Conservation (phyloP, 1,284 basidiomycete species). For the Ceratobasidium sp. region DNA sequence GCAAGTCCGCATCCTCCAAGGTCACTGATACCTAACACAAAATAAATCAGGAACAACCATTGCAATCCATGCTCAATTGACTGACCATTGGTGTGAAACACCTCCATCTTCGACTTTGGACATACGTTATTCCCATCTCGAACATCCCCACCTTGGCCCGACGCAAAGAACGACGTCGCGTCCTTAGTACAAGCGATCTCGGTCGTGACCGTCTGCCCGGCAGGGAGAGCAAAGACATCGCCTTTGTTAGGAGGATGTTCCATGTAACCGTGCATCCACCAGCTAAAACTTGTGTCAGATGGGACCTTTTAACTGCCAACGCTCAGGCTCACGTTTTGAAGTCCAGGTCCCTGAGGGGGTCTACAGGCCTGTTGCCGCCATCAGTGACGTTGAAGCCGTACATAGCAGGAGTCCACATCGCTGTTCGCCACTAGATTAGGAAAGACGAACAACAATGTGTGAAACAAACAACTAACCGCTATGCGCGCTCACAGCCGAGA, state of each 20-base stretch:
- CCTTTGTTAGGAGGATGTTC: constrained; percentile 64
- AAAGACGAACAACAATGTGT: not conserved
- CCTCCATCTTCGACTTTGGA: constrained; percentile 58
- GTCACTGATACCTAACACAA: constrained; percentile 56
- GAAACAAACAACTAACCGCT: constrained; percentile 13
- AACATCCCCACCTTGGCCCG: constrained; percentile 53
- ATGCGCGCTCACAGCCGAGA: constrained; percentile 19
- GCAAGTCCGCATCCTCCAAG: constrained; percentile 72
- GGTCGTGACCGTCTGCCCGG: constrained; percentile 61
- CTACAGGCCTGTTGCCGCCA: constrained; percentile 65
- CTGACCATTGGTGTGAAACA: constrained; percentile 64
- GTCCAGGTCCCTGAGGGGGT: constrained; percentile 63
- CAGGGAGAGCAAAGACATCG: constrained; percentile 67
- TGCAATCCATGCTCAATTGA: not conserved
- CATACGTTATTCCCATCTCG: constrained; percentile 63
- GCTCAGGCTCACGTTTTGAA: constrained; percentile 72
- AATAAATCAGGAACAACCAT: not conserved
- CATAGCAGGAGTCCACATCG: constrained; percentile 54
- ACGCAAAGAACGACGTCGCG: constrained; percentile 56
- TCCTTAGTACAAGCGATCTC: constrained; percentile 68
- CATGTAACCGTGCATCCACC: constrained; percentile 61
- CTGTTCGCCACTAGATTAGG: constrained; percentile 46
- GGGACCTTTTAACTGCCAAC: not conserved
- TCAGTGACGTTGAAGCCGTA: constrained; percentile 68
- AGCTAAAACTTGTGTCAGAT: constrained; percentile 49